Percentiles rank a stretch among this genome's conserved stretches.
phyloP scores from a whole-genome alignment of 495 filamentous ascomycete species.

The Lentithecium fluviatile region DNA sequence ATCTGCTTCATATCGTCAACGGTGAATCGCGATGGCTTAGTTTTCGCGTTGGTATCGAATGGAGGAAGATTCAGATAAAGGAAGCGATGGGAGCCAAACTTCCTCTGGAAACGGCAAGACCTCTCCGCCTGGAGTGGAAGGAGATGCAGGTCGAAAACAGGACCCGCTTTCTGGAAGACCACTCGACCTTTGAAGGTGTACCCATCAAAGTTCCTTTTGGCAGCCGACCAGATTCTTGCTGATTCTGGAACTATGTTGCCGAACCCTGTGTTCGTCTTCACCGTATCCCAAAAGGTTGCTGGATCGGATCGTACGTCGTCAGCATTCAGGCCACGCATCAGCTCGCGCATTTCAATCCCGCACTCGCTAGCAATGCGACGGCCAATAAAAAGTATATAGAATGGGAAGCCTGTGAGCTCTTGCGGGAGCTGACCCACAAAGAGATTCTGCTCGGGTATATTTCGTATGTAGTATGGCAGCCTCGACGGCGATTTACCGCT shows the following conservation, averaged over 20 bases:
- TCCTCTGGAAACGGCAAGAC: slow-evolving; percentile 37
- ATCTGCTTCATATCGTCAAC: slow-evolving; percentile 17
- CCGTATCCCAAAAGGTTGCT: slow-evolving; percentile 15
- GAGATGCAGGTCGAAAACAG: slow-evolving; percentile 34
- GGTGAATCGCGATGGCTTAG: slow-evolving; percentile 11
- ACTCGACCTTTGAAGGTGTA: slow-evolving; percentile 36
- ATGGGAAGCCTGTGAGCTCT: slow-evolving; percentile 11
- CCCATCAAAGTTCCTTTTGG: slow-evolving; percentile 18
- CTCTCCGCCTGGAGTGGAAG: slow-evolving; percentile 25
- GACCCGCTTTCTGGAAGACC: slow-evolving; percentile 18
- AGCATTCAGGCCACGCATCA: neutral
- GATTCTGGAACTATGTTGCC: neutral
- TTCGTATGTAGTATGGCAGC: slow-evolving; percentile 19
- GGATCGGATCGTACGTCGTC: slow-evolving; percentile 1
- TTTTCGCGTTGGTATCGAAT: slow-evolving; percentile 1
- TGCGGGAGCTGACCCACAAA: slow-evolving; percentile 20
- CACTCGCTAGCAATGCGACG: slow-evolving; percentile 10
- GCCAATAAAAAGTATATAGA: slow-evolving; percentile 27
- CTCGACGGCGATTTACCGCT: neutral
- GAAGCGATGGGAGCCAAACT: slow-evolving; percentile 37
- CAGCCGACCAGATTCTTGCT: slow-evolving; percentile 25
- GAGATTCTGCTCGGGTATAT: slow-evolving; percentile 24
- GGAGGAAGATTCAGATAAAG: slow-evolving; percentile 36
- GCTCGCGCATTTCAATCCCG: neutral
- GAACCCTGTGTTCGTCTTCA: neutral